phyloP scores from a whole-genome alignment of 352 stramenopile species.

The Albugo candida region DNA sequence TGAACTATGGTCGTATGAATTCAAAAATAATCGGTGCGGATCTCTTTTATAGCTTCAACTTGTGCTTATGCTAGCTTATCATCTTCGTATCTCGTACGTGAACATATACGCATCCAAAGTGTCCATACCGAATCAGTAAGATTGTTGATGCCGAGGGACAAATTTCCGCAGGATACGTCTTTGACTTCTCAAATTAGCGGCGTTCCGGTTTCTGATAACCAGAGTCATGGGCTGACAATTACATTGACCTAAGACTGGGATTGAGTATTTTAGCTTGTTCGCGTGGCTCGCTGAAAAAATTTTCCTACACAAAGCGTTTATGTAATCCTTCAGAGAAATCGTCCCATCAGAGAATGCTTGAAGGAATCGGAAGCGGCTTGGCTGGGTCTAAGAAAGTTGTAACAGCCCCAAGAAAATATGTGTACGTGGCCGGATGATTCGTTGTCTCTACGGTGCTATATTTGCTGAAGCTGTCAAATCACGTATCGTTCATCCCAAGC shows the following conservation, averaged over 20 bases:
- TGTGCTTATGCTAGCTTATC: conserved; percentile 65
- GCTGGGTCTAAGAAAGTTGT: conserved; percentile 27
- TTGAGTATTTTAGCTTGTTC: background rate
- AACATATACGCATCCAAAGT: conserved; percentile 87
- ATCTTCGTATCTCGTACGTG: conserved; percentile 62
- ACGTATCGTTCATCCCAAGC: conserved; percentile 51
- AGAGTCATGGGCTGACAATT: conserved; percentile 43
- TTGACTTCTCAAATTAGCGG: conserved; percentile 93
- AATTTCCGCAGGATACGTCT: conserved; percentile 84
- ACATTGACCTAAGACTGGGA: conserved; percentile 7
- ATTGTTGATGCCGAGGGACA: conserved; percentile 83
- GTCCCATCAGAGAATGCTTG: conserved; percentile 20
- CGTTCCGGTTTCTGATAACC: conserved; percentile 22
- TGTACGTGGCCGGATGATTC: conserved; percentile 55
- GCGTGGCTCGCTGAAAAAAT: background rate
- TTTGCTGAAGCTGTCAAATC: conserved; percentile 21
- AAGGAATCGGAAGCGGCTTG: conserved; percentile 22
- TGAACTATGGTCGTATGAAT: conserved; percentile 96
- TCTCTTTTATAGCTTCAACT: conserved; percentile 87
- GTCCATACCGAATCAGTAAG: conserved; percentile 88
- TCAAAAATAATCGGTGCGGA: conserved; percentile 91
- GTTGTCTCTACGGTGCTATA: conserved; percentile 61
- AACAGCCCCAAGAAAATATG: conserved; percentile 33
- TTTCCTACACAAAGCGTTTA: conserved; percentile 18
- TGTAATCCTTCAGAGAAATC: conserved; percentile 31